phyloP scores from a whole-genome alignment of 768 basidiomycete species.

The Candolleomyces efflorescens region DNA sequence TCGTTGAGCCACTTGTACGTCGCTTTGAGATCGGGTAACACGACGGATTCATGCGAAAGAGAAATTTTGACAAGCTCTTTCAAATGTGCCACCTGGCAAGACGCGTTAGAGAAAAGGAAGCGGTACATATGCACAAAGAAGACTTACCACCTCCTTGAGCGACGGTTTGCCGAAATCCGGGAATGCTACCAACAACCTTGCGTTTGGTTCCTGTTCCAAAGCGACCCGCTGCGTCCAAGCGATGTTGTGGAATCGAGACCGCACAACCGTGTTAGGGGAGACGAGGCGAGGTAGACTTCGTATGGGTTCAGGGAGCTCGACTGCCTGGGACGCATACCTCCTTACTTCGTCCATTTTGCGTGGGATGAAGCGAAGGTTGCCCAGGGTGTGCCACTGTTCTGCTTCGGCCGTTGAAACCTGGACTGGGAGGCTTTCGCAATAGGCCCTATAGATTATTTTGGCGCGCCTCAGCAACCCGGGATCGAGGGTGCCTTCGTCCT shows the following conservation, averaged over 20 bases:
- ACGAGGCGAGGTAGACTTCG: constrained; percentile 28
- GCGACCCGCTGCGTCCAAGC: constrained; percentile 48
- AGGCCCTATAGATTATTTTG: constrained; percentile 27
- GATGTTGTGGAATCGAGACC: constrained; percentile 32
- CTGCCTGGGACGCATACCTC: not conserved
- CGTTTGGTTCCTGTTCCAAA: constrained; percentile 26
- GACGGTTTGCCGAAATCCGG: constrained; percentile 35
- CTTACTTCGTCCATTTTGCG: constrained; percentile 15
- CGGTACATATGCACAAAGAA: not conserved
- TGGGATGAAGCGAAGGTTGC: constrained; percentile 38
- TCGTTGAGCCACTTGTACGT: constrained; percentile 44
- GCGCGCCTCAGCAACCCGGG: constrained; percentile 20
- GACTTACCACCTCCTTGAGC: constrained; percentile 39
- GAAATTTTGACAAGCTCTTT: constrained; percentile 20
- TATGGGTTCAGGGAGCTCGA: constrained; percentile 13
- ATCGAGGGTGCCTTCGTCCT: constrained; percentile 13
- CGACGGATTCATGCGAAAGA: constrained; percentile 18
- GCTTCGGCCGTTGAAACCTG: constrained; percentile 13
- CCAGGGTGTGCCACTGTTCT: constrained; percentile 26
- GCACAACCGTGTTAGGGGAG: constrained; percentile 34
- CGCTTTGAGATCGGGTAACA: constrained; percentile 34
- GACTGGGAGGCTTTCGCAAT: constrained; percentile 30
- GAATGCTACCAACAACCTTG: constrained; percentile 29
- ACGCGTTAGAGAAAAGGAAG: not conserved
- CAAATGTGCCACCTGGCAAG: constrained; percentile 37